Percentiles rank a stretch among this genome's conserved stretches.
Conservation (phyloP, 2,329 filamentous ascomycete species). For the Tolypocladium ophioglossoides region DNA sequence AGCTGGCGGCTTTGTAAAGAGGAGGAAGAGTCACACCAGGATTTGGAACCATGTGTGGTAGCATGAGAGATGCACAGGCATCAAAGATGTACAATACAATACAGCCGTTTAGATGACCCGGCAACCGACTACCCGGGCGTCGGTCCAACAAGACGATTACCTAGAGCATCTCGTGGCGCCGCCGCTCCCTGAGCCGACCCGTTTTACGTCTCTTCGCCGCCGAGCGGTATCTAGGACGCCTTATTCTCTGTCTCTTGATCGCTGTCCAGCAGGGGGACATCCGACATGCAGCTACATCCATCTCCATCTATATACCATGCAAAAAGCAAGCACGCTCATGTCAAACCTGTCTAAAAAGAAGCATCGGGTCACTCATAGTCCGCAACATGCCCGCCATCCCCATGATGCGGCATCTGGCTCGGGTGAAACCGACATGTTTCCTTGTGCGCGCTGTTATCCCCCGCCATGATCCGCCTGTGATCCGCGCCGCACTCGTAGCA, state of each 20-base stretch:
- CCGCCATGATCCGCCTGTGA: not conserved
- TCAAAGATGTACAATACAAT: not conserved
- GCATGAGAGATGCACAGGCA: not conserved
- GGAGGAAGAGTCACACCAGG: not conserved
- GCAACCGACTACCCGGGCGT: not conserved
- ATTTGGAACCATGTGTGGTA: too few relatives aligned
- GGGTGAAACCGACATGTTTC: not conserved
- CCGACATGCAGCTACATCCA: not conserved
- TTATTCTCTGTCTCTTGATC: not conserved
- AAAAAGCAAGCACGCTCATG: too few relatives aligned
- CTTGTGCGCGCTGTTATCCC: not conserved
- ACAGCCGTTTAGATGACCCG: not conserved
- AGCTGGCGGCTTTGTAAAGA: conserved; percentile 46
- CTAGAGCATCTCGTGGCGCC: not conserved
- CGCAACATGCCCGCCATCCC: not conserved
- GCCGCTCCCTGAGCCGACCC: too few relatives aligned
- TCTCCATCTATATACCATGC: not conserved
- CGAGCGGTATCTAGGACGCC: not conserved
- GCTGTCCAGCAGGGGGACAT: not conserved
- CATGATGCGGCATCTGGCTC: not conserved
- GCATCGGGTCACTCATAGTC: too few relatives aligned
- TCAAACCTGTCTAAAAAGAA: too few relatives aligned
- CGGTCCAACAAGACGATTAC: not conserved
- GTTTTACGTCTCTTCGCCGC: not conserved
- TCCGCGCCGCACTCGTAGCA: not conserved